Evolutionary conservation across 2,329 filamentous ascomycete genomes (phyloP), one percentile per base, ranked within the genome.

Genomic region (Hypoxylon sp.): DNA sequence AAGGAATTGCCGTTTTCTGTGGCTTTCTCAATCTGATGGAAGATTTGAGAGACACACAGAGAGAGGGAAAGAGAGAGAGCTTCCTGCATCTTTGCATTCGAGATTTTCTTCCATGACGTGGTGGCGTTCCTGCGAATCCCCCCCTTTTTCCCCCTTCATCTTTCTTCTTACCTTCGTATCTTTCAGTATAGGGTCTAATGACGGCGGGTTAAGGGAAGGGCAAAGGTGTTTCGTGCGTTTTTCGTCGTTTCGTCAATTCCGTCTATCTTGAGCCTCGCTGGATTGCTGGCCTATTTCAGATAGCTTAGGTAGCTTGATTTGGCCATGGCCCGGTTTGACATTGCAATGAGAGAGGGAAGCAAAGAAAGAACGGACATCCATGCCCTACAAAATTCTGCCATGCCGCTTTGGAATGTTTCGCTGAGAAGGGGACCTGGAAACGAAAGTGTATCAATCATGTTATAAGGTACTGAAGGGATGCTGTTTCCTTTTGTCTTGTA

Each of bases 401-500:
- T 40, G 36, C 16, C 16, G 36, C 24, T 16, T 40, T 40, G 36
- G 36, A 40, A 40, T 3, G 14, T 38, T 16, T n/a, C 36, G 36
- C 36, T 16, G 36, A 40, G 36, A 40, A 33, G 14, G 20, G 36
- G 53, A 57, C 46, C 36, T 56, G 58, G 56, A 51, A 48, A 52
- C 49, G n/a, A 44, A 40, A 46, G 42, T 57, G 40, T 51, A 59
- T 68, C 58, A 64, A 64, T 63, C 67, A 60, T 68, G 69, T 69
- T 69, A 62, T 67, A 30, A 26, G 20, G 36, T 20, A 63, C 55
- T 62, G 65, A 58, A 55, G 54, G 54, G 44, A 59, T 69, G 54
- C 68, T 70, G 44, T 55, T 51, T 64, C 67, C 70, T 56, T 30
- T 73, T 71, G 68, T 72, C 49, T 72, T 71, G 65, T 72, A 70